Conservation (phyloP, 352 stramenopile species). For the Saprolegnia diclina region DNA sequence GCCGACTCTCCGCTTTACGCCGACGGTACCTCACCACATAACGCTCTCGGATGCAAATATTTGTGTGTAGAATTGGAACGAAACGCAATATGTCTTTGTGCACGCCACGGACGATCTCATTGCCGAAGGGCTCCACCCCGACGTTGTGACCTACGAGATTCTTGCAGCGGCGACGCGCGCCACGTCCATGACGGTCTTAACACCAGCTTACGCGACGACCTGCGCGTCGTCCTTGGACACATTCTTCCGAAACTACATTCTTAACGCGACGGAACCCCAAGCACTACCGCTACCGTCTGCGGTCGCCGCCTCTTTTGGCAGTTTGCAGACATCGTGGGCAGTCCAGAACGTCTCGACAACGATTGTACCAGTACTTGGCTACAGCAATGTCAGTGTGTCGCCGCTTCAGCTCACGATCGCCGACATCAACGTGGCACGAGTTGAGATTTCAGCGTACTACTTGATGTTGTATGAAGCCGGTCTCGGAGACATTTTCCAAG, state of each 20-base stretch:
- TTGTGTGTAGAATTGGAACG: constrained; percentile 22
- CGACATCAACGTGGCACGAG: constrained; percentile 47
- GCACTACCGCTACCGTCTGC: neutral
- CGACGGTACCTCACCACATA: constrained; percentile 28
- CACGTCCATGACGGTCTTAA: constrained; percentile 1
- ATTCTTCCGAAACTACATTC: neutral
- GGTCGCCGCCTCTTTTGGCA: constrained; percentile 1
- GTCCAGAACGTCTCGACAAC: neutral
- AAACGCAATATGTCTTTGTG: constrained; percentile 14
- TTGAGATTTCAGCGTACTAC: constrained; percentile 64
- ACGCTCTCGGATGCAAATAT: neutral
- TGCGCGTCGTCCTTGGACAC: neutral
- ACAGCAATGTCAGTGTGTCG: constrained; percentile 24
- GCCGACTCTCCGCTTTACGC: constrained; percentile 35
- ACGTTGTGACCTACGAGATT: neutral
- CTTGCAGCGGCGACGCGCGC: neutral
- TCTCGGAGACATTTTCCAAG: constrained; percentile 66
- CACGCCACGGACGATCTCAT: constrained; percentile 24
- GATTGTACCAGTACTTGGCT: neutral
- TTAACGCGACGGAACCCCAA: constrained; percentile 13
- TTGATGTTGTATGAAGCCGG: constrained; percentile 60
- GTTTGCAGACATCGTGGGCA: neutral
- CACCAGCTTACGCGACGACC: constrained; percentile 5
- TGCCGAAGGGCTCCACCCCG: constrained; percentile 15
- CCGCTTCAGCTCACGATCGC: constrained; percentile 35